These are phyloP conservation scores for Agrocybe chaxingu DNA, from an alignment of 768 basidiomycete genomes.

Conservation along the genomic window DNA sequence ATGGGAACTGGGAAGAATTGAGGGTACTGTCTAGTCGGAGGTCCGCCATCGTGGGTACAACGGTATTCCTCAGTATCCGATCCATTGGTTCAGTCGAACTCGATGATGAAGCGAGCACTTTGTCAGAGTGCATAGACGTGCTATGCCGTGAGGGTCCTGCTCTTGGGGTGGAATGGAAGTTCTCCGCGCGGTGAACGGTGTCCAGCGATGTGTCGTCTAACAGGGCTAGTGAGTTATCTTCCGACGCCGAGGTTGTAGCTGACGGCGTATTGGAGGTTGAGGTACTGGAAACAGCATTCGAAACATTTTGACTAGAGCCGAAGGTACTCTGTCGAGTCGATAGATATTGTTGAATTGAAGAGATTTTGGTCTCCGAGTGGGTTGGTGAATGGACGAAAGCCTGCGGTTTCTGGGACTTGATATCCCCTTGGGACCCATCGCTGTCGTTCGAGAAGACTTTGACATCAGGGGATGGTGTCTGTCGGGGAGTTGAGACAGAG, in stretches of 20 bases:
- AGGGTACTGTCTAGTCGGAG: slow-evolving; percentile 8
- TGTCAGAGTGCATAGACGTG: too few relatives aligned
- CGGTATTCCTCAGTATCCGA: background rate
- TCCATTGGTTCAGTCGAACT: background rate
- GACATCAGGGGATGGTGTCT: slow-evolving; percentile 5
- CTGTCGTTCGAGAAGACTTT: background rate
- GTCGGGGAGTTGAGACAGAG: slow-evolving; percentile 11
- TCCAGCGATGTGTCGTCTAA: background rate
- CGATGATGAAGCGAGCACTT: background rate
- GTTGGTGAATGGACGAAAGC: slow-evolving; percentile 1
- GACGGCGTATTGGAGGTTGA: background rate
- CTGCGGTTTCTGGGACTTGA: background rate
- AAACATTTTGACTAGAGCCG: too few relatives aligned
- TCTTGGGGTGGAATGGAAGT: too few relatives aligned
- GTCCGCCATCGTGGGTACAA: slow-evolving; percentile 2
- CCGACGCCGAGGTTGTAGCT: background rate
- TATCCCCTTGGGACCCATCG: background rate
- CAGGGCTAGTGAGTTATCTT: too few relatives aligned
- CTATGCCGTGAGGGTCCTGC: too few relatives aligned
- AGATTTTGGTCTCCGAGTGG: background rate
- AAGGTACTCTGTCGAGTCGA: too few relatives aligned
- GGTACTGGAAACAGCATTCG: too few relatives aligned
- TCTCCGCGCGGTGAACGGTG: too few relatives aligned
- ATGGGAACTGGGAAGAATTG: slow-evolving; percentile 9
- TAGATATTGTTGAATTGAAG: too few relatives aligned